A percentile compares a stretch with the other conserved stretches of the same genome.
These are phyloP conservation scores for Fusarium vanettenii DNA, from an alignment of 2,329 filamentous ascomycete species.

Conservation along the genomic window DNA sequence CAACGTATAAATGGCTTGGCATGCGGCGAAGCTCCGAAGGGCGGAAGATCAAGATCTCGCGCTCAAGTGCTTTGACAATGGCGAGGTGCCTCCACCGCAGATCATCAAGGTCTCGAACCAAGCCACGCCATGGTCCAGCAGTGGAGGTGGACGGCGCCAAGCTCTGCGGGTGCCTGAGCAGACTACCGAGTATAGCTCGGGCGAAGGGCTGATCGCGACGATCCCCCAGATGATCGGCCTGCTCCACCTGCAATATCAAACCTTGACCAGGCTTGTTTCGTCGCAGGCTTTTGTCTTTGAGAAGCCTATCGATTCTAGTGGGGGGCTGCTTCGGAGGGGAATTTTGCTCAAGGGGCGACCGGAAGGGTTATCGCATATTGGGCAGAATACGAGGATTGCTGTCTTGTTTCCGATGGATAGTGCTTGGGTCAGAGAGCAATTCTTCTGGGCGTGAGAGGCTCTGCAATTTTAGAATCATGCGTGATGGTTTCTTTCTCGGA, in stretches of 20 bases:
- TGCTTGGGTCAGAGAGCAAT: slow-evolving; percentile 6
- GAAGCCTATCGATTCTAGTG: background rate
- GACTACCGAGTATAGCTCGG: background rate
- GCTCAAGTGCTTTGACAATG: slow-evolving; percentile 2
- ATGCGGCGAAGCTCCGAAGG: slow-evolving; percentile 12
- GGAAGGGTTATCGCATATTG: background rate
- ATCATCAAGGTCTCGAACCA: background rate
- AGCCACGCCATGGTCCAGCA: background rate
- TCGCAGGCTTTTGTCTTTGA: background rate
- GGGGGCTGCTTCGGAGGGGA: background rate
- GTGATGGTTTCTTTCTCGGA: background rate
- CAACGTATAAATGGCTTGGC: slow-evolving; percentile 4
- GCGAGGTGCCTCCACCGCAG: background rate
- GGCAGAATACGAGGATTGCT: slow-evolving; percentile 5
- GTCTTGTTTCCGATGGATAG: slow-evolving; percentile 8
- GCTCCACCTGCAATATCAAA: slow-evolving; percentile 9
- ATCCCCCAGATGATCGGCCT: slow-evolving; percentile 11
- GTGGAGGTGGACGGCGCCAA: slow-evolving; percentile 7
- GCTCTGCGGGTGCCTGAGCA: background rate
- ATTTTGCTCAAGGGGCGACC: background rate
- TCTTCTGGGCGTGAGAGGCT: slow-evolving; percentile 6
- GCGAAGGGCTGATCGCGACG: slow-evolving; percentile 6
- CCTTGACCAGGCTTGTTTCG: background rate
- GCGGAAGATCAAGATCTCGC: background rate
- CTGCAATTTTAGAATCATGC: background rate